phyloP scores from a whole-genome alignment of 768 basidiomycete species.

The Pulveroboletus sp. region DNA sequence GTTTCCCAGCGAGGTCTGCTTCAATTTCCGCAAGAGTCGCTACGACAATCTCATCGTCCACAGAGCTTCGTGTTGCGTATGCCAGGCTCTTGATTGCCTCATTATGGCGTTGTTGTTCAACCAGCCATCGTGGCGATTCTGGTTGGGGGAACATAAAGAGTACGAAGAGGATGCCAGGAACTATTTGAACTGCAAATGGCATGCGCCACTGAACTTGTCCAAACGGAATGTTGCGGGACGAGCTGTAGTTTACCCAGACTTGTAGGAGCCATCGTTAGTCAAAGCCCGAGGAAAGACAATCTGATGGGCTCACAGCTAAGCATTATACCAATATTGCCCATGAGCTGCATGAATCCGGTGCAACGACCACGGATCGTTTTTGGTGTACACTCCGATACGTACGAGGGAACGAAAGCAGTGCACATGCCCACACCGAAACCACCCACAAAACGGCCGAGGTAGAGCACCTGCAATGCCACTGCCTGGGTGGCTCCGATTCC shows the following conservation, averaged over 20 bases:
- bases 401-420: conserved; percentile 45
- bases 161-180: conserved; percentile 49
- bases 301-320: conserved; percentile 25
- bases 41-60: conserved; percentile 34
- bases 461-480: conserved; percentile 37
- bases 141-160: conserved; percentile 45
- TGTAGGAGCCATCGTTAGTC: conserved; percentile 8
- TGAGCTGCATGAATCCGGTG: conserved; percentile 39
- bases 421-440: conserved; percentile 59
- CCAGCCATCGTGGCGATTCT: conserved; percentile 56
- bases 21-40: conserved; percentile 43
- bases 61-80: conserved; percentile 28
- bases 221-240: conserved; percentile 32
- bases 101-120: conserved; percentile 40
- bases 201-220: conserved; percentile 50
- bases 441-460: conserved; percentile 50
- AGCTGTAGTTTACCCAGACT: conserved; percentile 48
- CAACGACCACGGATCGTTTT: conserved; percentile 46
- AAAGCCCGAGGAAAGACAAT: not conserved
- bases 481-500: conserved; percentile 37
- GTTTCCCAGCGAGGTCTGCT: conserved; percentile 42
- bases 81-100: conserved; percentile 39
- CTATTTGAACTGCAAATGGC: conserved; percentile 46
- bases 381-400: conserved; percentile 49
- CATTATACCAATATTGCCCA: conserved; percentile 32